Base-by-base conservation (phyloP, 2,329 filamentous ascomycete genomes). In the Stagonosporopsis vannaccii region DNA sequence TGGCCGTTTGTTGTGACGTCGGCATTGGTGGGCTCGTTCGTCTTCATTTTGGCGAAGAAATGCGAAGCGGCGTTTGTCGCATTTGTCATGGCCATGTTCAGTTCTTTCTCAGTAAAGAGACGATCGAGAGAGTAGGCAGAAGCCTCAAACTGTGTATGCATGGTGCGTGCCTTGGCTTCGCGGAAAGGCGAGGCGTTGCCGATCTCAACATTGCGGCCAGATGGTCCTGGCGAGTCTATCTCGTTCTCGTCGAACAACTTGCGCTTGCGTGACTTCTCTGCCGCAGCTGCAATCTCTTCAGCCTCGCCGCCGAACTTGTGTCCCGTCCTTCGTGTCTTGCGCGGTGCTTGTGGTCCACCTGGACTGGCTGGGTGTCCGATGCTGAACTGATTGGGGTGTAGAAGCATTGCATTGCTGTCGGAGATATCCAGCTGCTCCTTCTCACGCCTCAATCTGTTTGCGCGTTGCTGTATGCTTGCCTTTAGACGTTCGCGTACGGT, bases 91-190 rank as follows among this genome's bases (percentile, higher is more conserved):
- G 85, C 84, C 70, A 85, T 78, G 47, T 82, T 82, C 49, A 89
- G 80, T 71, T 89, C 86, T 75, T 88, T 88, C 59, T 89, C 86
- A 3, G 85, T 88, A 69, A 89, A 89, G 15, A 89, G 78, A n/a
- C 82, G 81, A 52, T 87, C 82, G 53, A 89, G 81, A 7, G 84
- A 86, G 73, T 87, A 87, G 4, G 82, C 78, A 1, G 85, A 79
- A 7, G 84, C 82, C 59, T 84, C 81, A 63, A 84, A 84, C 61
- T 88, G 85, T 41, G 82, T 78, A 44, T 83, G 80, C 43, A 82
- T 70, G 26, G 77, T 78, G 62, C 80, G 80, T 11, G 80, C 77
- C 69, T 83, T 84, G 48, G 80, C 80, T 61, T 85, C 84, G 50
- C 79, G 79, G 74, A 80, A 82, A 2, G 81, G 80, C 50, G 79